Evolutionary conservation across 1,284 basidiomycete genomes (phyloP).

Genomic region (Volvariella volvacea): DNA sequence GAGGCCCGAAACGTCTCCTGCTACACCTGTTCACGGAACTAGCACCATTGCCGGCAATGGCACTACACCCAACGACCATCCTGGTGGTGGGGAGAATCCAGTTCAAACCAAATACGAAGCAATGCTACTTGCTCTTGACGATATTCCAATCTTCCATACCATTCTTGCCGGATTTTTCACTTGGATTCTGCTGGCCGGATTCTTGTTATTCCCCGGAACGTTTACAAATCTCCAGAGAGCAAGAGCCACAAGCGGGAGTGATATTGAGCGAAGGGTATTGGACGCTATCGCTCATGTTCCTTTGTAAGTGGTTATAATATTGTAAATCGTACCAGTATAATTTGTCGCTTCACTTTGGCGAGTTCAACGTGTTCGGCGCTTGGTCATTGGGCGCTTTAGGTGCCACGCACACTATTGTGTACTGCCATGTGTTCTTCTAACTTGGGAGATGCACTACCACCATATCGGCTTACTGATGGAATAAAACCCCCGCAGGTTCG

Average conservation of each 20-base stretch:
- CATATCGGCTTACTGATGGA: slow-evolving; percentile 6
- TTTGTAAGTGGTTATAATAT: slow-evolving; percentile 33
- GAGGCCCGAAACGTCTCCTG: too few relatives aligned
- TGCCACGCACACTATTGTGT: too few relatives aligned
- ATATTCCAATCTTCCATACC: slow-evolving; percentile 37
- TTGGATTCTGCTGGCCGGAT: slow-evolving; percentile 53
- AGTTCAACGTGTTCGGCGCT: too few relatives aligned
- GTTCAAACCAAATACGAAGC: slow-evolving; percentile 34
- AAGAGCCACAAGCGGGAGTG: slow-evolving; percentile 16
- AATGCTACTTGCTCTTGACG: slow-evolving; percentile 42
- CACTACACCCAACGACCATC: too few relatives aligned
- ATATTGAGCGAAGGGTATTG: slow-evolving; percentile 25
- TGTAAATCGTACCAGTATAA: too few relatives aligned
- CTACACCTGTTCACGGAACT: too few relatives aligned
- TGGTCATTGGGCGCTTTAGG: too few relatives aligned
- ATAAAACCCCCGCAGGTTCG: slow-evolving; percentile 27
- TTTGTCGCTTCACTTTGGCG: too few relatives aligned
- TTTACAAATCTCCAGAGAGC: slow-evolving; percentile 39
- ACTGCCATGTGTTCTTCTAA: too few relatives aligned
- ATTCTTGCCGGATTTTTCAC: slow-evolving; percentile 45
- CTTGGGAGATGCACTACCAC: background rate
- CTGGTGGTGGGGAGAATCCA: too few relatives aligned
- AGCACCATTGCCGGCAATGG: too few relatives aligned
- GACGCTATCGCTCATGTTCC: slow-evolving; percentile 31
- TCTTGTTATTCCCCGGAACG: slow-evolving; percentile 52